phyloP scores from a whole-genome alignment of 495 filamentous ascomycete genomes.

The Daldinia decipiens region DNA sequence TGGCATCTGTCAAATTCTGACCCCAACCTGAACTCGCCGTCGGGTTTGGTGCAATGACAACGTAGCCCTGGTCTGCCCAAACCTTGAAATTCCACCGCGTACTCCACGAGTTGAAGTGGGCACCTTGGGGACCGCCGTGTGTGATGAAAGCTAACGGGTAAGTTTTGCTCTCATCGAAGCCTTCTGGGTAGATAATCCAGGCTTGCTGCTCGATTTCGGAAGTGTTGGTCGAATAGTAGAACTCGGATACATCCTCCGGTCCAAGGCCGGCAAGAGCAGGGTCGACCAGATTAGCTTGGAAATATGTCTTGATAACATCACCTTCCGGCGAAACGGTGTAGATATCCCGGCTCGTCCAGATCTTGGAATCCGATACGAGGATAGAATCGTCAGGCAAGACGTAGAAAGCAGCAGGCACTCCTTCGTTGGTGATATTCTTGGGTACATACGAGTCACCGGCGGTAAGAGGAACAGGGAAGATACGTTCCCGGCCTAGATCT shows the following conservation, averaged over 20 bases:
- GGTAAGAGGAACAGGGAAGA: constrained; percentile 63
- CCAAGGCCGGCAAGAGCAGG: constrained; percentile 63
- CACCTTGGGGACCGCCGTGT: constrained; percentile 79
- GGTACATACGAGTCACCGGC: constrained; percentile 57
- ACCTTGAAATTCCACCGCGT: constrained; percentile 80
- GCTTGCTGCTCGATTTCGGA: constrained; percentile 68
- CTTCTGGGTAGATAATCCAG: constrained; percentile 74
- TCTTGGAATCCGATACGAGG: constrained; percentile 67
- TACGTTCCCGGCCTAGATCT: constrained; percentile 65
- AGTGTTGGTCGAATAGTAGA: constrained; percentile 68
- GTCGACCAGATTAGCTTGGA: constrained; percentile 49
- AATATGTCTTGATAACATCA: constrained; percentile 42
- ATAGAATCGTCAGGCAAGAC: constrained; percentile 60
- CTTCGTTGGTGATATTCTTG: constrained; percentile 64
- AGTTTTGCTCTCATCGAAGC: constrained; percentile 70
- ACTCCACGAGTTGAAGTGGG: constrained; percentile 67
- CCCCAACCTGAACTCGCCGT: constrained; percentile 78
- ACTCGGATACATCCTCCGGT: constrained; percentile 48
- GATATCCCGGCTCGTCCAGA: constrained; percentile 64
- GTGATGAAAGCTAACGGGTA: constrained; percentile 78
- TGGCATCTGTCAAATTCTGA: constrained; percentile 72
- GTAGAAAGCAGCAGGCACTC: constrained; percentile 63
- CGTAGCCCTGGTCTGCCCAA: constrained; percentile 79
- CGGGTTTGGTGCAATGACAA: constrained; percentile 76
- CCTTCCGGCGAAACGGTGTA: constrained; percentile 48